A percentile compares a stretch with the other conserved stretches of the same genome.
phyloP scores from a whole-genome alignment of 2,329 filamentous ascomycete genomes.

The Colletotrichum chrysophilum region DNA sequence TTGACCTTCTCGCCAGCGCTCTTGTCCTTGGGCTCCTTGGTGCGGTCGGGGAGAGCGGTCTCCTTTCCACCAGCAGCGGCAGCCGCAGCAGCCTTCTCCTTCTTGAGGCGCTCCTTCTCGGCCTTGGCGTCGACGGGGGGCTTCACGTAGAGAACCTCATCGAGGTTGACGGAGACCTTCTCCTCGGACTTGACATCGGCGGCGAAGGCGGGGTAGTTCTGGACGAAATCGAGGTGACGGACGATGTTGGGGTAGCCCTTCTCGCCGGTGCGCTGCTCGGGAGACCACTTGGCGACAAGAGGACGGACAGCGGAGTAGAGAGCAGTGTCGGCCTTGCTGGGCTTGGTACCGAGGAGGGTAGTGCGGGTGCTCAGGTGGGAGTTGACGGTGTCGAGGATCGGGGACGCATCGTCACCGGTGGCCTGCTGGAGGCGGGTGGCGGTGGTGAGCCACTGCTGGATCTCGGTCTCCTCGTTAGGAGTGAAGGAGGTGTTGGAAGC shows the following conservation, averaged over 20 bases:
- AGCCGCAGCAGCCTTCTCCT: slow-evolving; percentile 81
- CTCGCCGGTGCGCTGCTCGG: slow-evolving; percentile 89
- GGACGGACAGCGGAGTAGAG: slow-evolving; percentile 82
- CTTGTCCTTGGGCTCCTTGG: slow-evolving; percentile 67
- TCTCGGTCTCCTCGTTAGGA: slow-evolving; percentile 81
- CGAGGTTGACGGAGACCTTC: slow-evolving; percentile 79
- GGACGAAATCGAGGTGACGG: slow-evolving; percentile 91
- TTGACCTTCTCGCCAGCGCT: slow-evolving; percentile 54
- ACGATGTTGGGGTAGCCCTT: slow-evolving; percentile 90
- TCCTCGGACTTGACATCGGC: slow-evolving; percentile 73
- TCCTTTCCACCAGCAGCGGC: slow-evolving; percentile 51
- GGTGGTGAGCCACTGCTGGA: slow-evolving; percentile 87
- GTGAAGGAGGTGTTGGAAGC: slow-evolving; percentile 74
- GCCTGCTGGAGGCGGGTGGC: slow-evolving; percentile 69
- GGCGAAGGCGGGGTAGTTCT: slow-evolving; percentile 80
- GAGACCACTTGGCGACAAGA: slow-evolving; percentile 77
- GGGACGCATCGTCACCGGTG: slow-evolving; percentile 61
- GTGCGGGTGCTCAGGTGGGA: slow-evolving; percentile 86
- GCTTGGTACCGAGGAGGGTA: slow-evolving; percentile 88
- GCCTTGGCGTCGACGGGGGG: slow-evolving; percentile 90
- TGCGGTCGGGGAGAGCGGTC: slow-evolving; percentile 61
- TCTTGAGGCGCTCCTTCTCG: slow-evolving; percentile 96
- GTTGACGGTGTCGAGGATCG: slow-evolving; percentile 82
- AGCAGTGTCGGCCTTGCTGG: slow-evolving; percentile 84
- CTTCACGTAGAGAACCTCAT: slow-evolving; percentile 85